Conservation (phyloP, 257 asterid species). For the Ilex aquifolium region DNA sequence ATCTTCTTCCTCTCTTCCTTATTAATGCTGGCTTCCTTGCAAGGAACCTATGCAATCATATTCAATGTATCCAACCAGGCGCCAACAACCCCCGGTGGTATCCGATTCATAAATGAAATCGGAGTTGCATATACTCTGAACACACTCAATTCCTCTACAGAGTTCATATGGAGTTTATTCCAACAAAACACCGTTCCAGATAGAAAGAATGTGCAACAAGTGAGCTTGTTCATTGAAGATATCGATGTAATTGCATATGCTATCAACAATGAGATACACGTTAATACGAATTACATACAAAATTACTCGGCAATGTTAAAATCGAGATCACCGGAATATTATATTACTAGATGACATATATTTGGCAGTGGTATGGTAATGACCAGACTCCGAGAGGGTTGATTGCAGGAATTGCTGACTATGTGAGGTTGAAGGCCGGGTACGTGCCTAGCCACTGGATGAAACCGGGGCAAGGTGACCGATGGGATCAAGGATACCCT, state of each 20-base stretch:
- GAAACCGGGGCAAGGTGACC: slow-evolving; percentile 44
- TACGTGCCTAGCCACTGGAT: slow-evolving; percentile 61
- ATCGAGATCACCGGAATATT: slow-evolving; percentile 46
- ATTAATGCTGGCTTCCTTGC: slow-evolving; percentile 8
- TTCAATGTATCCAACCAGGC: slow-evolving; percentile 29
- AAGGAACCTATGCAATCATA: slow-evolving; percentile 15
- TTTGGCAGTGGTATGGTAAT: slow-evolving; percentile 66
- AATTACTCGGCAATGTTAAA: slow-evolving; percentile 38
- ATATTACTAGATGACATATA: slow-evolving; percentile 52
- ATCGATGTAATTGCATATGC: slow-evolving; percentile 48
- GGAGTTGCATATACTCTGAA: slow-evolving; percentile 29
- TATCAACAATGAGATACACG: slow-evolving; percentile 39
- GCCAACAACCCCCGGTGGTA: slow-evolving; percentile 43
- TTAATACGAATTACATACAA: slow-evolving; percentile 43
- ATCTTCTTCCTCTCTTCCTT: slow-evolving; percentile 8
- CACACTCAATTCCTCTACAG: slow-evolving; percentile 20
- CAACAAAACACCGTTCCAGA: slow-evolving; percentile 31
- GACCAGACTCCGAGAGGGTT: slow-evolving; percentile 44
- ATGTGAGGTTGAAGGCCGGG: slow-evolving; percentile 50
- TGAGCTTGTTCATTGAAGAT: slow-evolving; percentile 44
- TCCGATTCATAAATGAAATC: slow-evolving; percentile 36
- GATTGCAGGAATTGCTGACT: slow-evolving; percentile 56
- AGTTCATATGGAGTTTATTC: slow-evolving; percentile 36
- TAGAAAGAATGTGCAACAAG: slow-evolving; percentile 25
- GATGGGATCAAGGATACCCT: slow-evolving; percentile 66